These are phyloP conservation scores for Curvularia lunata DNA, from an alignment of 2,329 filamentous ascomycete genomes.

Conservation along the genomic window DNA sequence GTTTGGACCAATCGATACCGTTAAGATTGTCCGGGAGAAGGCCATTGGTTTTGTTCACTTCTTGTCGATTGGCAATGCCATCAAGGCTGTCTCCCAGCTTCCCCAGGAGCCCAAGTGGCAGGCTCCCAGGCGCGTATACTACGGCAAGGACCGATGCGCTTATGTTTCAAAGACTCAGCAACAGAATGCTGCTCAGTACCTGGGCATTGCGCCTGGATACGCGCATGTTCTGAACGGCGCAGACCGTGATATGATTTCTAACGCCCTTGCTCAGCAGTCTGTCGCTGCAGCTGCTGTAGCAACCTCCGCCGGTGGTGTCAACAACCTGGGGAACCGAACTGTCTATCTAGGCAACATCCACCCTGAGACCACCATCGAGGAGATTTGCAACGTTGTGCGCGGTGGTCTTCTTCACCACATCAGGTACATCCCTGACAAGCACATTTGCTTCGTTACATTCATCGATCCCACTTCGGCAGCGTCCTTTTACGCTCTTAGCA, in stretches of 20 bases:
- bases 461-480: constrained; percentile 98
- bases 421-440: constrained; percentile 98
- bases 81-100: constrained; percentile 96
- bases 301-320: constrained; percentile 93
- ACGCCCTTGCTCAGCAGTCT: constrained; percentile 93
- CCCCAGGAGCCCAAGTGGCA: constrained; percentile 98
- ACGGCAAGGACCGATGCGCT: constrained; percentile 96
- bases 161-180: constrained; percentile 99
- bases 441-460: constrained; percentile 99
- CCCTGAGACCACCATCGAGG: constrained; percentile 97
- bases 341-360: constrained; percentile 99
- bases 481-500: constrained; percentile 97
- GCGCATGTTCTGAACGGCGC: constrained; percentile 95
- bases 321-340: constrained; percentile 95
- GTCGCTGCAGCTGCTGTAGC: constrained; percentile 96
- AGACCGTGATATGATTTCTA: constrained; percentile 95
- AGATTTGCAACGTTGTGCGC: constrained; percentile 98
- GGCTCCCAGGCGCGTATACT: constrained; percentile 92
- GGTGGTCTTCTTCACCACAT: constrained; percentile 96
- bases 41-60: constrained; percentile 98
- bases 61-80: constrained; percentile 94
- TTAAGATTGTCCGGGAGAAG: constrained; percentile 98
- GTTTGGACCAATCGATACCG: constrained; percentile 93
- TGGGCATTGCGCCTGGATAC: constrained; percentile 95
- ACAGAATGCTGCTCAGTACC: constrained; percentile 97